These are phyloP conservation scores for Boletus subcaerulescens DNA, from an alignment of 768 basidiomycete genomes.

Conservation along the genomic window DNA sequence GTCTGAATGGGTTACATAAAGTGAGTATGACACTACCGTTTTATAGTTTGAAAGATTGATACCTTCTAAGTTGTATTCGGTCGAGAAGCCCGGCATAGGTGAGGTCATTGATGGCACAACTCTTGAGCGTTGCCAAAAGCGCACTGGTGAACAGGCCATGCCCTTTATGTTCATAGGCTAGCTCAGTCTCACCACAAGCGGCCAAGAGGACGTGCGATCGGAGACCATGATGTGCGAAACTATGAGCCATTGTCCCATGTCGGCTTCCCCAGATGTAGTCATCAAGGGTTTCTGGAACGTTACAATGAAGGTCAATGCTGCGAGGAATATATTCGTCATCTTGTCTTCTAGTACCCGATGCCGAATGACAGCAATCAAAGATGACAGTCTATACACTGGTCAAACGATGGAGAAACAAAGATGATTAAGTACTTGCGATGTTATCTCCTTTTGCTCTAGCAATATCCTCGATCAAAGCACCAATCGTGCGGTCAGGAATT, in stretches of 20 bases:
- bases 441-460: slow-evolving; percentile 41
- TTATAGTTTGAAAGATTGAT: slow-evolving; percentile 14
- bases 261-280: slow-evolving; percentile 18
- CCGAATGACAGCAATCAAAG: slow-evolving; percentile 46
- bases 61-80: neutral
- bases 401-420: neutral
- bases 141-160: slow-evolving; percentile 27
- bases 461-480: slow-evolving; percentile 35
- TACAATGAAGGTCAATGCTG: neutral
- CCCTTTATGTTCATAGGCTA: slow-evolving; percentile 30
- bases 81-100: slow-evolving; percentile 25
- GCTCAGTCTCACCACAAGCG: slow-evolving; percentile 38
- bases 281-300: slow-evolving; percentile 25
- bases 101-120: slow-evolving; percentile 7
- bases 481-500: slow-evolving; percentile 45
- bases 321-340: slow-evolving; percentile 8
- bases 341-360: slow-evolving; percentile 33
- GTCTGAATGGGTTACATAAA: slow-evolving; percentile 7
- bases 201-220: slow-evolving; percentile 43
- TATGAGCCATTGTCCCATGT: neutral
- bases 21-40: neutral
- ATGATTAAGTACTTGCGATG: slow-evolving; percentile 33
- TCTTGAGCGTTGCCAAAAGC: slow-evolving; percentile 16
- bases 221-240: slow-evolving; percentile 28
- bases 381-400: slow-evolving; percentile 37